These are phyloP conservation scores for Calophaca sinica DNA, from an alignment of 306 rosid genomes.

Conservation along the genomic window DNA sequence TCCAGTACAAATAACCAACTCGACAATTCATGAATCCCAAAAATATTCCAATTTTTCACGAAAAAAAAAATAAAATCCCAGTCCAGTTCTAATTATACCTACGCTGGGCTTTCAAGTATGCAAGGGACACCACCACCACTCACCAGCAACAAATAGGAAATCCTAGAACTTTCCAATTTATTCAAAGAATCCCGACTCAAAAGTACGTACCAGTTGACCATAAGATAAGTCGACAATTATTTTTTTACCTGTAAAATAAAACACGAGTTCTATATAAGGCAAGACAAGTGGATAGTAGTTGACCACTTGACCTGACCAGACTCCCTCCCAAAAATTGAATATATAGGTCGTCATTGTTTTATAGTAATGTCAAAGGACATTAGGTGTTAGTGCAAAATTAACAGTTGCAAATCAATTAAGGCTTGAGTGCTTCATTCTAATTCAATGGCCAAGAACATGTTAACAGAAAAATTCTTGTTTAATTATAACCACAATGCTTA, in stretches of 20 bases:
- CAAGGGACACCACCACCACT: neutral
- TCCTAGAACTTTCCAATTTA: neutral
- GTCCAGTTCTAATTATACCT: neutral
- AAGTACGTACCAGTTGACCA: neutral
- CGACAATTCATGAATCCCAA: neutral
- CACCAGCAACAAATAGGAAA: too few relatives aligned
- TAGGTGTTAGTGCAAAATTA: constrained; percentile 62
- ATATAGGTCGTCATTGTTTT: constrained; percentile 4
- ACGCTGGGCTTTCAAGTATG: neutral
- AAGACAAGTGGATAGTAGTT: constrained; percentile 3
- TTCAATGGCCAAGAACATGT: constrained; percentile 49
- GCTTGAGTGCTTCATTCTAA: constrained; percentile 53
- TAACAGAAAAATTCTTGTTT: constrained; percentile 12
- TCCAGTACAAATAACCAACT: neutral
- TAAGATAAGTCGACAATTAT: constrained; percentile 17
- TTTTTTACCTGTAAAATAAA: neutral
- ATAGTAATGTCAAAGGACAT: constrained; percentile 52
- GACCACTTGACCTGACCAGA: constrained; percentile 34
- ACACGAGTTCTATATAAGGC: neutral
- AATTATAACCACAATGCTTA: constrained; percentile 41
- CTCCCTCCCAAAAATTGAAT: neutral
- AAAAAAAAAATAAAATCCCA: neutral
- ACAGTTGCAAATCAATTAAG: constrained; percentile 42
- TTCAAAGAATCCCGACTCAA: neutral
- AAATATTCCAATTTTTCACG: too few relatives aligned